These are phyloP conservation scores for Penicillium olsonii DNA, from an alignment of 2,329 filamentous ascomycete species.

Conservation along the genomic window DNA sequence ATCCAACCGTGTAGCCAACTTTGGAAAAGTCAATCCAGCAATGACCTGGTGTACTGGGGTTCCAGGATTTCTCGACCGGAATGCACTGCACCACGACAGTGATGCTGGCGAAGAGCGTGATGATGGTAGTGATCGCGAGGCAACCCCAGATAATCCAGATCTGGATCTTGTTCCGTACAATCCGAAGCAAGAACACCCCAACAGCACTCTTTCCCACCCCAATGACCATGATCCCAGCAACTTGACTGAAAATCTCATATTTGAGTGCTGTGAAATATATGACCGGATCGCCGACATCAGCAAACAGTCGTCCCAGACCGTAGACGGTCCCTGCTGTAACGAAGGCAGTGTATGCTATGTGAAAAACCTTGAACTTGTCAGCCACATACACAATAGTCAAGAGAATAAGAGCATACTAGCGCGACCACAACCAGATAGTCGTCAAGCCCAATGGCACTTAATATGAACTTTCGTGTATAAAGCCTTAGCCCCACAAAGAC, in stretches of 20 bases:
- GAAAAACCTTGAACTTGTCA: conserved; percentile 15
- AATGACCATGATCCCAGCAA: conserved; percentile 26
- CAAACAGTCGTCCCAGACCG: conserved; percentile 19
- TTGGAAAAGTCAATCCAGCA: conserved; percentile 28
- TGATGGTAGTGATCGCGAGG: conserved; percentile 15
- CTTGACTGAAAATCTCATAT: conserved; percentile 26
- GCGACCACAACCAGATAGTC: conserved; percentile 19
- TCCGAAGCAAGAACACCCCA: conserved; percentile 23
- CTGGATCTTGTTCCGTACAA: conserved; percentile 24
- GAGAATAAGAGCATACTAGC: conserved; percentile 6
- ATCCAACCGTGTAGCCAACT: conserved; percentile 26
- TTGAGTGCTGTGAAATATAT: conserved; percentile 24
- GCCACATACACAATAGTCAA: neutral
- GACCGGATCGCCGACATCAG: conserved; percentile 16
- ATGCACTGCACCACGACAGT: conserved; percentile 20
- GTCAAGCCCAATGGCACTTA: conserved; percentile 22
- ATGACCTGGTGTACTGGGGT: conserved; percentile 13
- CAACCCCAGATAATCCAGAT: conserved; percentile 22
- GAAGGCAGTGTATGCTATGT: conserved; percentile 22
- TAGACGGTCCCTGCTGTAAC: conserved; percentile 17
- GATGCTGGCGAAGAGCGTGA: conserved; percentile 22
- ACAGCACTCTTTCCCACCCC: conserved; percentile 23
- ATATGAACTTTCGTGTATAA: conserved; percentile 22
- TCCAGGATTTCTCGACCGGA: conserved; percentile 20
- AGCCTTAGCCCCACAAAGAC: conserved; percentile 20